Percentiles rank a stretch among this genome's conserved stretches.
These are phyloP conservation scores for Zygosaccharomyces kombuchaensis DNA, from an alignment of 805 yeast genomes.

Conservation along the genomic window DNA sequence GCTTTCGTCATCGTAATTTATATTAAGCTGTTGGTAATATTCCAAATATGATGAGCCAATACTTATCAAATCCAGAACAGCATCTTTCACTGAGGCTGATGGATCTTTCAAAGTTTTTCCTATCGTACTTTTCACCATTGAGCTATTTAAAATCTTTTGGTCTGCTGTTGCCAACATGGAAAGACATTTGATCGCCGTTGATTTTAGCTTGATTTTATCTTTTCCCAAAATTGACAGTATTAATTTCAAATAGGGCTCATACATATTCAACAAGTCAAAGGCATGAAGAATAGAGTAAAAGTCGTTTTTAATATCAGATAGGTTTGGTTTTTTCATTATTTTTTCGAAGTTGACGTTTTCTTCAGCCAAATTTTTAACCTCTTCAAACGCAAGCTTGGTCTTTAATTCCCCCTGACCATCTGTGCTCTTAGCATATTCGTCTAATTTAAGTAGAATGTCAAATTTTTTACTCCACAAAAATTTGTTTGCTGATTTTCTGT, in stretches of 20 bases:
- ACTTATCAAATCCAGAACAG: conserved; percentile 61
- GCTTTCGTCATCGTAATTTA: conserved; percentile 51
- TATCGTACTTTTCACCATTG: conserved; percentile 50
- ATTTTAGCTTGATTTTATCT: conserved; percentile 48
- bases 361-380: conserved; percentile 3
- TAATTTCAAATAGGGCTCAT: conserved; percentile 50
- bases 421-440: conserved; percentile 16
- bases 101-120: conserved; percentile 49
- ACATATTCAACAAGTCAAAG: conserved; percentile 34
- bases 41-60: conserved; percentile 37
- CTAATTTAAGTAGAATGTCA: conserved; percentile 12
- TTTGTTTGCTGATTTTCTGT: conserved; percentile 5
- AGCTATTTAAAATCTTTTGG: conserved; percentile 45
- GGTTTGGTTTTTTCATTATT: not conserved
- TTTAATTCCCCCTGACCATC: conserved; percentile 5
- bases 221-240: conserved; percentile 47
- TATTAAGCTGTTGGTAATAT: conserved; percentile 47
- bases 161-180: conserved; percentile 52
- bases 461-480: conserved; percentile 23
- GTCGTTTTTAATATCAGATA: conserved; percentile 8
- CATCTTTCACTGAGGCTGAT: conserved; percentile 72
- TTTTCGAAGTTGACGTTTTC: not conserved
- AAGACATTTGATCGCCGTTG: conserved; percentile 63
- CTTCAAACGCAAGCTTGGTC: conserved; percentile 1
- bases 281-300: conserved; percentile 24